These are phyloP conservation scores for Huntiella savannae DNA, from an alignment of 2,329 filamentous ascomycete genomes.

Conservation along the genomic window DNA sequence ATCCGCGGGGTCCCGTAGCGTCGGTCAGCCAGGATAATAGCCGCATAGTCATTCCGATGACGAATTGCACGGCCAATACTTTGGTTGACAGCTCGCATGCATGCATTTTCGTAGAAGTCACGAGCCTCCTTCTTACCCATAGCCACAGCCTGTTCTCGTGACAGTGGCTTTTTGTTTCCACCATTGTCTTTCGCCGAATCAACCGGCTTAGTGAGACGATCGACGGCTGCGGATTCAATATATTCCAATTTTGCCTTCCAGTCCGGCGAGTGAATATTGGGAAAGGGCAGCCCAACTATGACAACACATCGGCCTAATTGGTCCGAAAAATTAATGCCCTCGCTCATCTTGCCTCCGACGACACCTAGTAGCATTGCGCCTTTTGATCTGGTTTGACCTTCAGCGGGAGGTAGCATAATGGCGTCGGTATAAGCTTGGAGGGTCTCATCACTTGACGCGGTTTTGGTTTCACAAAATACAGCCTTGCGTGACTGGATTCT, in stretches of 20 bases:
- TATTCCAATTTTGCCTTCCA: conserved; percentile 89
- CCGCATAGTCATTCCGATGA: conserved; percentile 74
- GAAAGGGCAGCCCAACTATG: conserved; percentile 83
- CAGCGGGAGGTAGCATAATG: conserved; percentile 26
- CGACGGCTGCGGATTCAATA: conserved; percentile 36
- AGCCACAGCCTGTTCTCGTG: conserved; percentile 14
- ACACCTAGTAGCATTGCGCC: conserved; percentile 78
- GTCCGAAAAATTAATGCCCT: conserved; percentile 97
- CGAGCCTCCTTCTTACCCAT: conserved; percentile 39
- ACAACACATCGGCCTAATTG: conserved; percentile 72
- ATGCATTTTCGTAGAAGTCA: conserved; percentile 84
- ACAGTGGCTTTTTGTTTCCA: not conserved
- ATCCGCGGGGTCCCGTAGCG: conserved; percentile 61
- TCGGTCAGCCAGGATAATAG: conserved; percentile 68
- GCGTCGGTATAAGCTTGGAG: conserved; percentile 54
- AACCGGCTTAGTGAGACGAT: conserved; percentile 9
- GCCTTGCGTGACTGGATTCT: conserved; percentile 38
- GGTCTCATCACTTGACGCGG: conserved; percentile 44
- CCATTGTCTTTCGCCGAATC: not conserved
- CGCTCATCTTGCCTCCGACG: conserved; percentile 83
- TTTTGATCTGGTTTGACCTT: conserved; percentile 19
- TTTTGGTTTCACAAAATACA: conserved; percentile 40
- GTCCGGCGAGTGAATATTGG: conserved; percentile 72
- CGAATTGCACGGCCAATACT: conserved; percentile 84
- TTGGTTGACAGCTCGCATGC: conserved; percentile 94